phyloP scores from a whole-genome alignment of 2,329 filamentous ascomycete species.

The Akanthomyces uredinophilus region DNA sequence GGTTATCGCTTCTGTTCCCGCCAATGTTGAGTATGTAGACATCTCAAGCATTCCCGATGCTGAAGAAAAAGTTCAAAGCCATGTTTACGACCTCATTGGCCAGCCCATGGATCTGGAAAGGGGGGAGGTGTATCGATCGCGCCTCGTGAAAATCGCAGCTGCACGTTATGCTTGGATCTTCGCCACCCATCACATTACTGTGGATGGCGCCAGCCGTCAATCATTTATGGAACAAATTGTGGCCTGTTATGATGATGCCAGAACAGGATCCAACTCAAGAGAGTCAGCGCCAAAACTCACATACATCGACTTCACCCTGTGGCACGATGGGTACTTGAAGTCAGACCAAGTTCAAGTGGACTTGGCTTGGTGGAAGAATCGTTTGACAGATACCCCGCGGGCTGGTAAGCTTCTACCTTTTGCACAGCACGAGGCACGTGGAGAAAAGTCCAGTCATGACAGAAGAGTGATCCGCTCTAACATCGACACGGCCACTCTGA shows the following conservation, averaged over 20 bases:
- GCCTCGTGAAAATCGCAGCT: neutral
- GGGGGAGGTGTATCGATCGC: neutral
- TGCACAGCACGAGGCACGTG: neutral
- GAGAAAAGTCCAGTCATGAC: neutral
- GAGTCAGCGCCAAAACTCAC: neutral
- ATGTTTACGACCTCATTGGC: neutral
- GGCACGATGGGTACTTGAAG: conserved; percentile 4
- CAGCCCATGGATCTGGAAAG: conserved; percentile 5
- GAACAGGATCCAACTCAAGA: neutral
- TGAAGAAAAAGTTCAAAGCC: neutral
- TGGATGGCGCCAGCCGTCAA: neutral
- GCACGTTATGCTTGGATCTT: conserved; percentile 1
- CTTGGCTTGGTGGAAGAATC: conserved; percentile 3
- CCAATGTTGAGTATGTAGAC: neutral
- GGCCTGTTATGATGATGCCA: neutral
- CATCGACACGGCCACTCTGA: neutral
- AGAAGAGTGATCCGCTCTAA: neutral
- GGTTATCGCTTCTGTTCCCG: neutral
- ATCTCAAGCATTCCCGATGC: neutral
- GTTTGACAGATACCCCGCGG: neutral
- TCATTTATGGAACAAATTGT: conserved; percentile 3
- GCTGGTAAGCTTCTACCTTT: neutral
- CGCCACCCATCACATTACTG: conserved; percentile 4
- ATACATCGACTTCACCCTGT: neutral
- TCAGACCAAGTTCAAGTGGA: neutral